These are phyloP conservation scores for Rhizophagus clarus DNA, from an alignment of 192 early-diverging fungal species.

Conservation along the genomic window DNA sequence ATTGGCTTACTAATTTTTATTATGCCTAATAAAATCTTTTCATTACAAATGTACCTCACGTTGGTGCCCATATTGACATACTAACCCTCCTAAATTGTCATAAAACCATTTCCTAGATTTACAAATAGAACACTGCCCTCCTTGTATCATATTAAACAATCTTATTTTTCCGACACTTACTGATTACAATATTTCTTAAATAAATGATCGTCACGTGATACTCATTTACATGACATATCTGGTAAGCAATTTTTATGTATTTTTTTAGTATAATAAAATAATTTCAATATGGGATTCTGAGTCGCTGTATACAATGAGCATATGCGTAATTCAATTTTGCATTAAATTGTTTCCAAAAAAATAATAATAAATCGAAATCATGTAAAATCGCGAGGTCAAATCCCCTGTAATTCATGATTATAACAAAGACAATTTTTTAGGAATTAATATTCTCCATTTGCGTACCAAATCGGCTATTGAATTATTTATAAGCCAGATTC, in stretches of 20 bases:
- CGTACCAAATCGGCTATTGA: conserved; percentile 27
- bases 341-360: background rate
- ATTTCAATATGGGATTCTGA: no score
- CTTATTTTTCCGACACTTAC: no score
- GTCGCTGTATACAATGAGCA: no score
- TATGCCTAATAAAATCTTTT: no score
- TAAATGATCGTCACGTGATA: no score
- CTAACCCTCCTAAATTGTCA: conserved; percentile 15
- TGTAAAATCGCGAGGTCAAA: conserved; percentile 1
- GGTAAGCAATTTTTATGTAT: no score
- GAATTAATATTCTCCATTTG: conserved; percentile 29
- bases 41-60: background rate
- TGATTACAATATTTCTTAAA: no score
- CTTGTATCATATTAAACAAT: background rate
- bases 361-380: background rate
- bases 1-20: no score
- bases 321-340: no score
- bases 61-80: conserved; percentile 21
- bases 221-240: no score
- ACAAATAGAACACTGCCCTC: background rate
- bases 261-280: no score
- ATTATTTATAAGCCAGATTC: background rate
- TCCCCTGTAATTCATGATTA: background rate
- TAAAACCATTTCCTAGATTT: background rate
- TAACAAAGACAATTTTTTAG: background rate